These are phyloP conservation scores for Phylloporus scabripes DNA, from an alignment of 768 basidiomycete species.

Conservation along the genomic window DNA sequence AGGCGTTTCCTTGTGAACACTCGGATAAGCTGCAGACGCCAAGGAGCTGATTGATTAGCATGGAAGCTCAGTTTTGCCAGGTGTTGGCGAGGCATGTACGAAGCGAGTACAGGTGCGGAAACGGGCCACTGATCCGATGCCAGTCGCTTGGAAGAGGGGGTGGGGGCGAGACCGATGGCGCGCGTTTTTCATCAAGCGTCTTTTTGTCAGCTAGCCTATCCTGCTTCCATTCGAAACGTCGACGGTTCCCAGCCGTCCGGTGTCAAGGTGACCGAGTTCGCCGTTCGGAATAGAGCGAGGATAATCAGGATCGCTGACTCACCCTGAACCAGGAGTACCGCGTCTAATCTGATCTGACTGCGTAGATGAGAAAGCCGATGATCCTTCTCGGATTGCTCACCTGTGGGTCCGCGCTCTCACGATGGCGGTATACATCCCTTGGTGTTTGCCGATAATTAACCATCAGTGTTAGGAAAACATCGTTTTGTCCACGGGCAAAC, in stretches of 20 bases:
- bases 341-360: not conserved
- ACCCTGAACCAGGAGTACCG: not conserved
- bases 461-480: not conserved
- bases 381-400: not conserved
- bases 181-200: not conserved
- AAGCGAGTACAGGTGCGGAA: not conserved
- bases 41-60: constrained; percentile 14
- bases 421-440: not conserved
- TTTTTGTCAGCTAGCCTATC: not conserved
- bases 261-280: not conserved
- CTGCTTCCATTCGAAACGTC: constrained; percentile 3
- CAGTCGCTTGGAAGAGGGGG: not conserved
- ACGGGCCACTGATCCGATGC: not conserved
- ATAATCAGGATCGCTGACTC: not conserved
- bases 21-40: not conserved
- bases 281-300: not conserved
- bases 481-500: not conserved
- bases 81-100: not conserved
- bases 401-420: not conserved
- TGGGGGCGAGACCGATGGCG: not conserved
- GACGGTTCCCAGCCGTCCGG: not conserved
- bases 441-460: not conserved
- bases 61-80: constrained; percentile 3
- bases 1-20: not conserved
- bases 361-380: not conserved